Evolutionary conservation across 2,329 filamentous ascomycete species (phyloP).

Genomic region (Colletotrichum limetticola): DNA sequence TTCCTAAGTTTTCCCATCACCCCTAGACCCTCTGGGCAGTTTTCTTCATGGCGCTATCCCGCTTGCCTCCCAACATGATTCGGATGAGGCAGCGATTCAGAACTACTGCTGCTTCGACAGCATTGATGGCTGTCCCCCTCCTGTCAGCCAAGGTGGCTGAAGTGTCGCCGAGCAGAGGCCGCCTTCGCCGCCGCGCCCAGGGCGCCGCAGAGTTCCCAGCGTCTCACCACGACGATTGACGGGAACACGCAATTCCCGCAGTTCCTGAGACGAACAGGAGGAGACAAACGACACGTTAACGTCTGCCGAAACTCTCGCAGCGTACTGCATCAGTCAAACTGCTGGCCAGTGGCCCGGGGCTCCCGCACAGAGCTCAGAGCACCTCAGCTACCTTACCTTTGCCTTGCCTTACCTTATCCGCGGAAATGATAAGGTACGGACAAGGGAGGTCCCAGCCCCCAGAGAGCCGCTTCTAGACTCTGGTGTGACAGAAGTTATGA

Average conservation of each 20-base stretch:
- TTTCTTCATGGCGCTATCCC: conserved; percentile 10
- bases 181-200: not conserved
- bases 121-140: conserved; percentile 7
- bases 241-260: conserved; percentile 23
- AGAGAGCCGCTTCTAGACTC: not conserved
- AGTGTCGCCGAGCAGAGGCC: conserved; percentile 15
- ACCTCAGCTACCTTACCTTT: not conserved
- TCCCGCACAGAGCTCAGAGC: conserved; percentile 17
- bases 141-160: conserved; percentile 5
- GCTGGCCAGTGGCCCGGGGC: conserved; percentile 22
- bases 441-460: not conserved
- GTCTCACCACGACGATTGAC: conserved; percentile 19
- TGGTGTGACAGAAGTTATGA: not conserved
- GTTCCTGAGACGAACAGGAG: conserved; percentile 28
- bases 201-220: not conserved
- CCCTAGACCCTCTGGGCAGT: not conserved
- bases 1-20: not conserved
- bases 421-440: not conserved
- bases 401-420: not conserved
- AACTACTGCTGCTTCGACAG: not conserved
- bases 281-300: conserved; percentile 1
- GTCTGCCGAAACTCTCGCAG: conserved; percentile 21
- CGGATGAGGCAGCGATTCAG: not conserved
- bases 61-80: not conserved
- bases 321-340: conserved; percentile 17